Conservation (phyloP, 2,329 filamentous ascomycete species). For the Pseudocercospora fuligena region DNA sequence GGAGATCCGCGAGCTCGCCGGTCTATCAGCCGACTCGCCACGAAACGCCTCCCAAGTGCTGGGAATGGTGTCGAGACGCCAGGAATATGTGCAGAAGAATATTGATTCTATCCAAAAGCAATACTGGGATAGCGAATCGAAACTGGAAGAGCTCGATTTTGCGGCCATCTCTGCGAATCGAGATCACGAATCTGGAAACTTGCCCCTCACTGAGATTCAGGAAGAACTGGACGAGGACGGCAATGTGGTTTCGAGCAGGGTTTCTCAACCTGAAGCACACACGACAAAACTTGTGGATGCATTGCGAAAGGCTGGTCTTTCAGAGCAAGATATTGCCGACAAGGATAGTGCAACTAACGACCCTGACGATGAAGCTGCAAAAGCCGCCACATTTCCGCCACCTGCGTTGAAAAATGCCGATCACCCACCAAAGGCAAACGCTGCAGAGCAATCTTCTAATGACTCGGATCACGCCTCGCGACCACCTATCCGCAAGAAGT, state of each 20-base stretch:
- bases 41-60: conserved; percentile 68
- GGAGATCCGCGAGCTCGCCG: conserved; percentile 62
- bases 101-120: conserved; percentile 75
- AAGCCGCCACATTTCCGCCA: conserved; percentile 10
- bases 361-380: conserved; percentile 10
- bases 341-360: conserved; percentile 20
- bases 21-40: conserved; percentile 48
- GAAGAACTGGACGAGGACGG: conserved; percentile 91
- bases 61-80: conserved; percentile 71
- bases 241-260: conserved; percentile 69
- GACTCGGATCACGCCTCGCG: conserved; percentile 12
- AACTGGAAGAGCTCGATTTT: conserved; percentile 64
- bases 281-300: conserved; percentile 72
- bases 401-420: conserved; percentile 21
- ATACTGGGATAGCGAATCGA: conserved; percentile 70
- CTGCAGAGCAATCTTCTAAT: conserved; percentile 11
- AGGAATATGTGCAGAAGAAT: conserved; percentile 90
- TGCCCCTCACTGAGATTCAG: conserved; percentile 86
- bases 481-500: conserved; percentile 52
- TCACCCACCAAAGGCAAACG: conserved; percentile 10
- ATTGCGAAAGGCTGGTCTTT: conserved; percentile 75
- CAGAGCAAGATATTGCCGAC: conserved; percentile 35
- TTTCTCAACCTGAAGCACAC: conserved; percentile 65
- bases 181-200: conserved; percentile 59
- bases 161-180: conserved; percentile 32